Base-by-base conservation (phyloP, 2,329 filamentous ascomycete species). In the Neonectria magnoliae region DNA sequence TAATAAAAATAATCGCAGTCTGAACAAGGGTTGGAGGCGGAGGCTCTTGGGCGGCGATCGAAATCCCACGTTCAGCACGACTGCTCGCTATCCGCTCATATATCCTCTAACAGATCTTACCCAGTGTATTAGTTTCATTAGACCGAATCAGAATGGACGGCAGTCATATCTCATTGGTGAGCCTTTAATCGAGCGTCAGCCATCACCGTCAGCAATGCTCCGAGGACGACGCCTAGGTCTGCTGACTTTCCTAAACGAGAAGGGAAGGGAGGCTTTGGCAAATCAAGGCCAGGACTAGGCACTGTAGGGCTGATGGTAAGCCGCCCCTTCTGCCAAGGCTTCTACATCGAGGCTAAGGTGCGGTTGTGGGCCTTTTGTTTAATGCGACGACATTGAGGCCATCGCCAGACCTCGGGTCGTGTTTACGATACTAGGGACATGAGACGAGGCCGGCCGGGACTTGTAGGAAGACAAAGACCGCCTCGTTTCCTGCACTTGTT, bases 231-330 rank as follows among this genome's bases (percentile, higher is more conserved):
- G n/a, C 10, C n/a, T 33, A 11, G 48, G n/a, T n/a, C n/a, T 51
- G 27, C 29, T 51, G 27, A 36, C 48, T 51, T 51, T n/a, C 48
- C 48, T 36, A 51, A 51, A 51, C 29, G 29, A 51, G 48, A 33
- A 20, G 11, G 5, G 14, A 14, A 33, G 14, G 5, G 29, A 20
- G 18, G 18, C 27, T 20, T 31, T 51, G 18, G 48, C 48, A 51
- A 51, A 51, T 51, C 48, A 51, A 51, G 29, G 8, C 11, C 16
- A 14, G 9, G 29, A 51, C 18, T 8, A 38, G 36, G 36, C 16
- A 13, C 5, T 13, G 18, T 36, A 33, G 48, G 16, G 48, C 48
- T 51, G 29, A 36, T 31, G 48, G 48, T 20, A 20, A 51, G 48
- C 45, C 6, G 13, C n/a, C 5, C 3, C 31, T 33, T 51, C n/a